Percentiles rank a stretch among this genome's conserved stretches.
phyloP scores from a whole-genome alignment of 1,284 basidiomycete species.

The Rhodotorula glutinis region DNA sequence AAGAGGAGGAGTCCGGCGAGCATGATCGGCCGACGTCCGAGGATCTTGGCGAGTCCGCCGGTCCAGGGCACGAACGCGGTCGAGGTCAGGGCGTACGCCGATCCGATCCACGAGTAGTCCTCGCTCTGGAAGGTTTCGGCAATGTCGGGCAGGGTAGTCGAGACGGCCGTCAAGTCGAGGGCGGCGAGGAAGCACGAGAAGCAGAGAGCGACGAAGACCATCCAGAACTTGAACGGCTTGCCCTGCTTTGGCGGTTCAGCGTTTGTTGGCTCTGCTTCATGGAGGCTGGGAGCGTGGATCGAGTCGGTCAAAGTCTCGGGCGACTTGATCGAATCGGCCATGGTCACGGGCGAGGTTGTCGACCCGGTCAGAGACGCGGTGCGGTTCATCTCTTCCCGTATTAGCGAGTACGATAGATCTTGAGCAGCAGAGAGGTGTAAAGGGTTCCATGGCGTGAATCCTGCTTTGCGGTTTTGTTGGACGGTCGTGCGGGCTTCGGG shows the following conservation, averaged over 20 bases:
- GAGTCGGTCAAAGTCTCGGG: no score
- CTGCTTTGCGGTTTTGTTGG: no score
- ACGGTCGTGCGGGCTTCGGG: no score
- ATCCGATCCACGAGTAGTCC: slow-evolving; percentile 42
- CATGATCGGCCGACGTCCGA: slow-evolving; percentile 45
- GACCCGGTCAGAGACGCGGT: no score
- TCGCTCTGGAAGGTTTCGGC: slow-evolving; percentile 33
- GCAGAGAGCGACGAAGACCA: slow-evolving; percentile 35
- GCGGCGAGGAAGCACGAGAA: slow-evolving; percentile 37
- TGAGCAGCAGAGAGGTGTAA: no score
- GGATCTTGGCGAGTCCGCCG: slow-evolving; percentile 39
- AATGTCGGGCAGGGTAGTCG: slow-evolving; percentile 32
- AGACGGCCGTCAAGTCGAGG: slow-evolving; percentile 42
- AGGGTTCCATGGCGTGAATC: no score
- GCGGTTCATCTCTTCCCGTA: no score
- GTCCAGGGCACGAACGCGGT: slow-evolving; percentile 43
- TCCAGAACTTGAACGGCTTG: slow-evolving; percentile 8
- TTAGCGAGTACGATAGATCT: no score
- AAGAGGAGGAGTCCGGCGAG: slow-evolving; percentile 46
- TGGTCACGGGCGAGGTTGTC: no score
- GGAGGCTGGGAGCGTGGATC: no score
- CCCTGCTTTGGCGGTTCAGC: background rate
- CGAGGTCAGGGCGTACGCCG: slow-evolving; percentile 40
- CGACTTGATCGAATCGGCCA: no score
- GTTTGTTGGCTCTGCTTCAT: no score